Base-by-base conservation (phyloP, 495 filamentous ascomycete species). In the Chaetomium tenue region DNA sequence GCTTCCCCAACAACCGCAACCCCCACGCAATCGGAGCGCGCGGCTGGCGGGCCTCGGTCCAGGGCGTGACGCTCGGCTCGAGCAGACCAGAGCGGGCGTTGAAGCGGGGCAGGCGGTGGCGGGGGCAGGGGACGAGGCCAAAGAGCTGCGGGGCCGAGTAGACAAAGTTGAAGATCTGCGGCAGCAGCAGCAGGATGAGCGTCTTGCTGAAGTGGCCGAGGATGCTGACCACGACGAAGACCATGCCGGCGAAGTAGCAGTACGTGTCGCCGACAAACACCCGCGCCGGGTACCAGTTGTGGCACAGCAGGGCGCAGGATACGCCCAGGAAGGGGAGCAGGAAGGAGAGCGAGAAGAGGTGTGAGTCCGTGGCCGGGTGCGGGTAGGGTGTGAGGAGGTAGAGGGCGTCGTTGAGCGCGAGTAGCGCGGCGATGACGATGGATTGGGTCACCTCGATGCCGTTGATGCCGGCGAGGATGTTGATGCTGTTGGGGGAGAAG, bases 201-300 rank as follows among this genome's bases (percentile, higher is more conserved):
- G 94, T 99, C 79, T 99, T 99, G 81, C 89, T 93, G 76, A 99
- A 99, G 77, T 99, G 94, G 1, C 94, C 94, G 25, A 97, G 80
- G 63, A 99, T 97, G 54, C 91, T 91, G 64, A 98, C 94, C 60
- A 97, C 92, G 20, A 92, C 95, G 71, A 99, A 98, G 13, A 97
- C 91, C 93, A 98, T 99, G 63, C 94, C 94, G 0, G 94, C 93
- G 70, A 99, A 96, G 76, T 99, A 99, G 82, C 94, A 99, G 79
- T 98, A 99, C 20, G 94, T 99, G 72, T 99, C 94, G 26, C 94
- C 94, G 0, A 97, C 93, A 71, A 99, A 99, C 2, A 97, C 95
- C 60, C 86, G 87, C 16, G 93, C 90, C 2, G 94, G 94, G 73
- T 93, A 99, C 91, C 92, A 96, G 71, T 99, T 99, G 78, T 99